Percentiles rank a stretch among this genome's conserved stretches.
These are phyloP conservation scores for Nissolia schottii DNA, from an alignment of 306 rosid genomes.

Conservation along the genomic window DNA sequence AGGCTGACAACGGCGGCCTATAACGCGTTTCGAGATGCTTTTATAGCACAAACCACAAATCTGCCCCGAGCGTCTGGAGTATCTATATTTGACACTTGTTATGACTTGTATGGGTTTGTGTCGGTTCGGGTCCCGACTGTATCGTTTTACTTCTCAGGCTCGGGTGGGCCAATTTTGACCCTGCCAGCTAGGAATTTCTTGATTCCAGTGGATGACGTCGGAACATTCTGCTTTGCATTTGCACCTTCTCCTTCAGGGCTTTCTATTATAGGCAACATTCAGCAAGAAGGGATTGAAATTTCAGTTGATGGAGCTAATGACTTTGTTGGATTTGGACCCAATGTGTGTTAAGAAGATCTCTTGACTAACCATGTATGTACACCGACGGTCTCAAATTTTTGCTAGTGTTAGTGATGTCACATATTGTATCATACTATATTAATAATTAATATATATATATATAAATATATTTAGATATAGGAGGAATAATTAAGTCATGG, in stretches of 20 bases:
- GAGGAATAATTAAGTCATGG: conserved; percentile 5
- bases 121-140: conserved; percentile 90
- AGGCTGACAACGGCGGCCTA: conserved; percentile 70
- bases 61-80: conserved; percentile 60
- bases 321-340: conserved; percentile 90
- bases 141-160: conserved; percentile 73
- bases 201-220: conserved; percentile 73
- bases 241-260: conserved; percentile 57
- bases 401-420: conserved; percentile 26
- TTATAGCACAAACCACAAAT: conserved; percentile 57
- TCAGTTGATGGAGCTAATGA: conserved; percentile 87
- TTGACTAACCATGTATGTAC: neutral
- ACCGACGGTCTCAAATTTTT: conserved; percentile 21
- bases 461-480: neutral
- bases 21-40: conserved; percentile 58
- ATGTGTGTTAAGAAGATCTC: conserved; percentile 51
- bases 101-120: conserved; percentile 66
- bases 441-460: neutral
- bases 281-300: conserved; percentile 89
- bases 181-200: conserved; percentile 83
- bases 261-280: conserved; percentile 91
- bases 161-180: conserved; percentile 78
- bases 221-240: conserved; percentile 90
- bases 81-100: conserved; percentile 88
- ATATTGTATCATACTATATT: conserved; percentile 14